Evolutionary conservation across 192 early-diverging fungal species (phyloP), one percentile per base, ranked within the genome.

Genomic region (Coemansia erecta): DNA sequence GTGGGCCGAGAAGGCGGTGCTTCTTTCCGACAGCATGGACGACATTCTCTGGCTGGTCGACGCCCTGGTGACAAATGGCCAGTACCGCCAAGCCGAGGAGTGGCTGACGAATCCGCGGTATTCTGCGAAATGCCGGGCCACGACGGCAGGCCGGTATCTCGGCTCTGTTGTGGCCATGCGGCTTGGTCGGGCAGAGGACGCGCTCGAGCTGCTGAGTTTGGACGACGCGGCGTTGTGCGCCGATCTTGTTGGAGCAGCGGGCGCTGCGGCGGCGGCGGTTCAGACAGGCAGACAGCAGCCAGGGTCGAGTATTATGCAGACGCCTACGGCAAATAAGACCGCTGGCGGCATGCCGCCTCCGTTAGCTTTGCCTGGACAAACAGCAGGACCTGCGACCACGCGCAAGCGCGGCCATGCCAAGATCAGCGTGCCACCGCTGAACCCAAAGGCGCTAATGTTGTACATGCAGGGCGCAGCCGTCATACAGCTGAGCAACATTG

Each of bases 391-490:
- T 42, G 60, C 41, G 50, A 50, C 7, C 40, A 53, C 48, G 33
- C 51, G 22, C n/a, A 53, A 51, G n/a, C 18, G 24, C 24, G 43
- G 40, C 40, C 49, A 24, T 18, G 39, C 28, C 9, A 21, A 18
- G 9, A n/a, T 8, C 21, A 23, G 21, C 23, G 55, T 57, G 11
- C 55, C 23, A 26, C 67, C 76, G 26, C 53, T 80, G 22, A 64
- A 73, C 39, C 63, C 63, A 2, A 37, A 51, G 18, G 66, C 77
- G 4, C 73, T 63, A 56, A 67, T 67, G 67, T 49, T 80, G 28
- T 80, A 80, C 28, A 80, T 80, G 77, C 77, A 80, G 42, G 77
- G 77, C 15, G 77, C 77, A 17, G 70, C 71, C 4, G 77, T 67
- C 4, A 35, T 80, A 2, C 77, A 80, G 52, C 58, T 80, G 13